Percentiles rank a stretch among this genome's conserved stretches.
Evolutionary conservation across 2,329 filamentous ascomycete genomes (phyloP).

Genomic region (Diaporthe vexans): DNA sequence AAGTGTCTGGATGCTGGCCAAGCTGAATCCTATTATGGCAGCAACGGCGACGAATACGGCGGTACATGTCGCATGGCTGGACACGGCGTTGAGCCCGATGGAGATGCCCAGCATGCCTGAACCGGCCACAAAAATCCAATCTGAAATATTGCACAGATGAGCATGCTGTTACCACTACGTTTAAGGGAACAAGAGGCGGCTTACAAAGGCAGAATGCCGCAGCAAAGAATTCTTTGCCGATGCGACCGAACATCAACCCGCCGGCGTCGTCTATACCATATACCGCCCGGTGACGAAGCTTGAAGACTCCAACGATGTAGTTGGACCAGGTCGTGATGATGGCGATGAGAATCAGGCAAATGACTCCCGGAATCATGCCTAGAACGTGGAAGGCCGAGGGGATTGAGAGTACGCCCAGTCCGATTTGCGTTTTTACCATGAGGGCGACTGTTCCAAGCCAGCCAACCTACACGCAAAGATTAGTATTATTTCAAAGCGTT

Average conservation of each 20-base stretch:
- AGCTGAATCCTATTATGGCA: slow-evolving; percentile 44
- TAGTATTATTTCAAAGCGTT: not conserved
- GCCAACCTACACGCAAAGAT: not conserved
- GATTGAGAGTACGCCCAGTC: slow-evolving; percentile 8
- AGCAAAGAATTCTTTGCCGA: not conserved
- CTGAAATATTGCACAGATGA: not conserved
- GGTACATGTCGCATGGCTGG: slow-evolving; percentile 47
- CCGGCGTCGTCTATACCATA: slow-evolving; percentile 15
- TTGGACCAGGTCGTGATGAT: slow-evolving; percentile 21
- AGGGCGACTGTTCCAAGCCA: slow-evolving; percentile 16
- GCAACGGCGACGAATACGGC: slow-evolving; percentile 47
- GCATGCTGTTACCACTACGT: not conserved
- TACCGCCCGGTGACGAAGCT: not conserved
- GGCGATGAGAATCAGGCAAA: slow-evolving; percentile 6
- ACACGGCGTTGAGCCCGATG: slow-evolving; percentile 48
- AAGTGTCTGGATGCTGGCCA: slow-evolving; percentile 45
- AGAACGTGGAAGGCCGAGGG: not conserved
- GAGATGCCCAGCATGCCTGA: slow-evolving; percentile 44
- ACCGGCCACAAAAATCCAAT: slow-evolving; percentile 45
- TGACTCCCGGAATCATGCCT: not conserved
- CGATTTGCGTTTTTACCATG: slow-evolving; percentile 2
- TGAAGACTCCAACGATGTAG: slow-evolving; percentile 13
- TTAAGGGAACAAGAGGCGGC: not conserved
- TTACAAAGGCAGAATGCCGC: slow-evolving; percentile 7
- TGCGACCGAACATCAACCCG: slow-evolving; percentile 1